Percentiles rank a stretch among this genome's conserved stretches.
Evolutionary conservation across 163 green algal species (phyloP).

Genomic region (Chlamydomonas reinhardtii): DNA sequence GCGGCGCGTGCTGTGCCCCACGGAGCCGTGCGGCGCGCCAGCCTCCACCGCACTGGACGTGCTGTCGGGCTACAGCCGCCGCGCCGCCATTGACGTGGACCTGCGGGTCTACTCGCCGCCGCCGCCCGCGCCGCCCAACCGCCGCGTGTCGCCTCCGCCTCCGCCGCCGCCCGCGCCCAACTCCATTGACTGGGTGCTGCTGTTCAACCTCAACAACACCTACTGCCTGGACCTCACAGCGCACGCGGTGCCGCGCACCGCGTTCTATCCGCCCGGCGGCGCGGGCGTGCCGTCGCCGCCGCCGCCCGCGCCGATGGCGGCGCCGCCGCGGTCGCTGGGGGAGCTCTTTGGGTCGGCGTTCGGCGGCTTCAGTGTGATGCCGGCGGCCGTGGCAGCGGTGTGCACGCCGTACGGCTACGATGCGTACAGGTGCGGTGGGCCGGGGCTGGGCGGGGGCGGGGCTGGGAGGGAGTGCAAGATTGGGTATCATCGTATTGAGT

Average conservation of each 20-base stretch:
- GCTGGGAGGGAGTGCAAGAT: too few species aligned
- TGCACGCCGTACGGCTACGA: constrained; percentile 39
- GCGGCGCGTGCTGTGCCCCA: constrained; percentile 2
- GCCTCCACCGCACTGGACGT: constrained; percentile 14
- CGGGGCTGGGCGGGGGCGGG: too few species aligned
- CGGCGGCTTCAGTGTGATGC: constrained; percentile 8
- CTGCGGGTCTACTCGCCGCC: constrained; percentile 28
- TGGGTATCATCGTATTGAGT: too few species aligned
- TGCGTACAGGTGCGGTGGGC: constrained; percentile 5
- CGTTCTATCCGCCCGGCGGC: neutral
- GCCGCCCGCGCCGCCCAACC: constrained; percentile 2
- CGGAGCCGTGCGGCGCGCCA: constrained; percentile 9
- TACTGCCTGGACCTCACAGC: constrained; percentile 22
- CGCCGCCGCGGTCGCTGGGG: neutral
- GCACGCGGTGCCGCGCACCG: neutral
- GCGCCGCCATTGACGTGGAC: constrained; percentile 20
- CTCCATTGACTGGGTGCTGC: constrained; percentile 19
- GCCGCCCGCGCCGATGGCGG: neutral
- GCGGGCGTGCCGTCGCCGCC: neutral
- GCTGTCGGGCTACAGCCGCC: constrained; percentile 14
- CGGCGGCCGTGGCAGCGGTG: neutral
- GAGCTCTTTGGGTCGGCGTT: constrained; percentile 19
- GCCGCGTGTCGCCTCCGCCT: constrained; percentile 16
- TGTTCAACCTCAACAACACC: neutral
- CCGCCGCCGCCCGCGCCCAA: constrained; percentile 31